phyloP scores from a whole-genome alignment of 768 basidiomycete genomes.

The Lentinula lateritia region DNA sequence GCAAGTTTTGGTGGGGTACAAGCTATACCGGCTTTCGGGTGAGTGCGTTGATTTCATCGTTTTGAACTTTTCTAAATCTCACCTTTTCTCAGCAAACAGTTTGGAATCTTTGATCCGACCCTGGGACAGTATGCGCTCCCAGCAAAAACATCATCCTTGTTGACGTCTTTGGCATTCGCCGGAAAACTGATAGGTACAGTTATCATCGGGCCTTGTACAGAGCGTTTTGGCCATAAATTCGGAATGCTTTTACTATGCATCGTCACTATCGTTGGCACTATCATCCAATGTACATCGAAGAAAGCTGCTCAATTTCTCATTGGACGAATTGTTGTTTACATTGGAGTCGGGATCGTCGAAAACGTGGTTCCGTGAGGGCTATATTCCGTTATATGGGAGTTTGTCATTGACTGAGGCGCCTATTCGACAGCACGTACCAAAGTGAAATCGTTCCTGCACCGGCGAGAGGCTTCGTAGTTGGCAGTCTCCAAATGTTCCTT shows the following conservation, averaged over 20 bases:
- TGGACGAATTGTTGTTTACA: constrained; percentile 3
- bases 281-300: constrained; percentile 1
- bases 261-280: constrained; percentile 1
- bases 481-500: constrained; percentile 5
- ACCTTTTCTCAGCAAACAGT: neutral
- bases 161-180: constrained; percentile 5
- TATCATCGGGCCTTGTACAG: constrained; percentile 5
- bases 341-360: constrained; percentile 5
- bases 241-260: constrained; percentile 3
- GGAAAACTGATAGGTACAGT: constrained; percentile 5
- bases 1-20: constrained; percentile 6
- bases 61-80: neutral
- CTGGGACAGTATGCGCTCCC: neutral
- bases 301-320: constrained; percentile 1
- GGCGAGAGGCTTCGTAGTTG: constrained; percentile 4
- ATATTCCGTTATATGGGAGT: neutral
- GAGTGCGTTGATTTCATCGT: neutral
- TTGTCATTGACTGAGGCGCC: neutral
- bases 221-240: neutral
- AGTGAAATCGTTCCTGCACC: constrained; percentile 3
- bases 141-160: constrained; percentile 1
- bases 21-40: constrained; percentile 6
- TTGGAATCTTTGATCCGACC: constrained; percentile 4
- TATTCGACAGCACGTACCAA: constrained; percentile 1
- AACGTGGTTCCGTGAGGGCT: constrained; percentile 3